Base-by-base conservation (phyloP, 2,329 filamentous ascomycete genomes). In the Diaporthe australafricana region DNA sequence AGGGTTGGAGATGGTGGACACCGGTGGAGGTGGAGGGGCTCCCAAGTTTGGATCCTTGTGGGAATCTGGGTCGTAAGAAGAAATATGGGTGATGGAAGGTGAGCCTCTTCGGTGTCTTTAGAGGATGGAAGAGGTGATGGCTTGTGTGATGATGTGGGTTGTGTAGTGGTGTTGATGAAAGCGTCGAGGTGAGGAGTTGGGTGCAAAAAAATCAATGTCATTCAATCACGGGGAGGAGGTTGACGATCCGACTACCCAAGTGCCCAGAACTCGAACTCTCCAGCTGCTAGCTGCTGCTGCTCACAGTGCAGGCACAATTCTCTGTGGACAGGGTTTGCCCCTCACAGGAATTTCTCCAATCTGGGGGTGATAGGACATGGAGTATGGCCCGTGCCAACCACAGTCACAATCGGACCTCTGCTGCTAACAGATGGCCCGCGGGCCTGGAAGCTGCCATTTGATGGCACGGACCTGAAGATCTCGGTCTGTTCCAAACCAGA, bases 1-100 rank as follows among this genome's bases (percentile, higher is more conserved):
- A 65, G 60, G 60, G 60, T 65, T 65, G 60, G 60, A 65, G 60
- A 65, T 65, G 60, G 60, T 65, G 60, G 60, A 65, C 60, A 47
- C 60, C 1, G 30, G 20, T 65, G 60, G 60, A 50, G 60, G 30
- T 65, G 60, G 60, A 50, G 60, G 42, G 60, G 60, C n/a, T 65
- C 60, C 45, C 25, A 45, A 38, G 60, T 50, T 50, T 25, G 45
- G 60, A 30, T 50, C 3, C 12, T 7, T 8, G 45, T 17, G 30
- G 60, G 45, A 65, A 8, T 22, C 60, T 50, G 60, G 5, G 20
- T 50, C 7, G 42, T 25, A 22, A 14, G 25, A 25, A 20, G 14
- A 9, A 50, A 12, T 38, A 25, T 65, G 60, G 25, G n/a, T 50
- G 2, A 25, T 38, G 45, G 45, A 22, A 14, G 25, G 16, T 2